Percentiles rank a stretch among this genome's conserved stretches.
These are phyloP conservation scores for Miscanthus lutarioriparius DNA, from an alignment of 176 grass and related monocot species.

Conservation along the genomic window DNA sequence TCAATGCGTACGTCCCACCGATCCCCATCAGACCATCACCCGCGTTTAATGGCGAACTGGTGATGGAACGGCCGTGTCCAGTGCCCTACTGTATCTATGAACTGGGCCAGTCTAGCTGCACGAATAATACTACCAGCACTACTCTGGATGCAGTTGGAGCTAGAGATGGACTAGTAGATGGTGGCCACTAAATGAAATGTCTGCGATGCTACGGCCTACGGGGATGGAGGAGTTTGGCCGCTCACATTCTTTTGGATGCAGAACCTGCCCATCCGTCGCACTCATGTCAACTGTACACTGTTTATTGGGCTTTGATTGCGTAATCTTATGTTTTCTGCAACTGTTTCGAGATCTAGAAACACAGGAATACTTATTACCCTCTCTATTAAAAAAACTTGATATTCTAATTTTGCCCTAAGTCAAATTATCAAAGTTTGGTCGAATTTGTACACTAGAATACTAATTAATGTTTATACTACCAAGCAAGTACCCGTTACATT, in stretches of 20 bases:
- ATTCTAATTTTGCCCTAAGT: no score
- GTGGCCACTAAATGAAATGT: no score
- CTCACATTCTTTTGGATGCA: background rate
- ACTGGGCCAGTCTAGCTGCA: no score
- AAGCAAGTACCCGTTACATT: no score
- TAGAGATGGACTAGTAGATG: no score
- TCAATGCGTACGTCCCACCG: slow-evolving; percentile 14
- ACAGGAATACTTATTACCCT: background rate
- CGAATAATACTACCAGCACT: no score
- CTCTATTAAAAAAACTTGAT: no score
- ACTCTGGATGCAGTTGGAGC: background rate
- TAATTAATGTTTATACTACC: no score
- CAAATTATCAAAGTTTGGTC: no score
- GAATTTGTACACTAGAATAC: no score
- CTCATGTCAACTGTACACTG: background rate
- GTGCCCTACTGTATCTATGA: no score
- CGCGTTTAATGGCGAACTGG: slow-evolving; percentile 3
- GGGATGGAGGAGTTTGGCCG: background rate
- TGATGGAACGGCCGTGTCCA: background rate
- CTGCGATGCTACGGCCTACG: background rate
- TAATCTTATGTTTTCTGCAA: background rate
- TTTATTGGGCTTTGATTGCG: background rate
- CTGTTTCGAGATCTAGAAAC: background rate
- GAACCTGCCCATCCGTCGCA: background rate
- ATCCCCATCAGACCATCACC: background rate